Base-by-base conservation (phyloP, 2,329 filamentous ascomycete species). In the Trichophyton benhamiae region DNA sequence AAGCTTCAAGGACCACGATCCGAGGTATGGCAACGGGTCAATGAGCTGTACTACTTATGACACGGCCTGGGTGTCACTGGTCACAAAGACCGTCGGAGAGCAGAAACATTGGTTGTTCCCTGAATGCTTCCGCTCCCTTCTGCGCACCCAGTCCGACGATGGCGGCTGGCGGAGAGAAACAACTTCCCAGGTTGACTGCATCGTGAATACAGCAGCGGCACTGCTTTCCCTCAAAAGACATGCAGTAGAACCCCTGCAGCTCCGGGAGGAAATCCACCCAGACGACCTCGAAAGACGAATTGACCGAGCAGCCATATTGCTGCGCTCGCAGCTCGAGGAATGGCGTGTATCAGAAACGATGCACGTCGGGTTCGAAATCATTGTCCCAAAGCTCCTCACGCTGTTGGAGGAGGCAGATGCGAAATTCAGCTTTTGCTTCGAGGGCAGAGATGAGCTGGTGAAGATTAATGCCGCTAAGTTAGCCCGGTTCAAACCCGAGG, bases 291-390 rank as follows among this genome's bases (percentile, higher is more conserved):
- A 30, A 30, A 30, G 27, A 6, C 27, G 27, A 30, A 30, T 30
- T 30, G 6, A 30, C 27, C 27, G 27, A 6, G 27, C 6, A 30
- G 27, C 27, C 27, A 30, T 7, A 6, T 30, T 30, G 27, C 27
- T 30, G 27, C 6, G 27, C 27, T 30, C 27, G 27, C 27, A 30
- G 27, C 27, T 30, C 27, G 27, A 30, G 27, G 27, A 30, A 2
- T 30, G 27, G 27, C 27, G 27, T 30, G 27, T 61, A 69, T 74
- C 0, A 63, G 65, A 1, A 60, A 62, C 1, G 68, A 67, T 2
- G 64, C 68, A 72, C n/a, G 69, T 72, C 3, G 73, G 72, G 4
- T 72, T 74, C 53, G 72, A 76, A 58, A 68, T 75, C 30, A 64
- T 72, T 6, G 65, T 75, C 15, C 69, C 72, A 1, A 67, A 68